A percentile compares a stretch with the other conserved stretches of the same genome.
Evolutionary conservation across 164 flowering plant genomes (phyloP).

Genomic region (Hamamelis virginiana): DNA sequence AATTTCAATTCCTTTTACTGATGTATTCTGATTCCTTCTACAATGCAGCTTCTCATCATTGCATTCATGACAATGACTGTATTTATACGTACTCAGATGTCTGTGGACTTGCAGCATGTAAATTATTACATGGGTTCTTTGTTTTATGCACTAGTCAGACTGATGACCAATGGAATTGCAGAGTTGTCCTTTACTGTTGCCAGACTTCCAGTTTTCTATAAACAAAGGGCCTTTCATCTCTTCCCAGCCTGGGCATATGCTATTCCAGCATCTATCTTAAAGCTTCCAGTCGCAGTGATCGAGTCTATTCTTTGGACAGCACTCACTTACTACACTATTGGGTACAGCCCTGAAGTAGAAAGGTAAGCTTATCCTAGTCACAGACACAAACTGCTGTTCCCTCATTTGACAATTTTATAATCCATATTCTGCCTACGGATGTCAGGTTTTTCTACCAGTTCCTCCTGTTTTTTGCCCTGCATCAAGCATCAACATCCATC

Average conservation of each 20-base stretch:
- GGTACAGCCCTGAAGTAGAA: conserved; percentile 46
- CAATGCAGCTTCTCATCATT: conserved; percentile 38
- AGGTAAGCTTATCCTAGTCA: conserved; percentile 26
- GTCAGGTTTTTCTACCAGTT: conserved; percentile 58
- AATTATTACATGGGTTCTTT: conserved; percentile 38
- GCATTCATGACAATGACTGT: conserved; percentile 53
- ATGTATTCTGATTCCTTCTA: background rate
- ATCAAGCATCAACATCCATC: conserved; percentile 45
- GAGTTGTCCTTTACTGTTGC: conserved; percentile 46
- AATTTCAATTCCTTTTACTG: background rate
- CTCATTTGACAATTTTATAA: background rate
- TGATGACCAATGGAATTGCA: conserved; percentile 49
- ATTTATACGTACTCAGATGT: conserved; percentile 43
- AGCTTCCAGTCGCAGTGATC: conserved; percentile 45
- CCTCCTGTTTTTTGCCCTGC: conserved; percentile 40
- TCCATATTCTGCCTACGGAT: background rate
- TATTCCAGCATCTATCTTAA: conserved; percentile 46
- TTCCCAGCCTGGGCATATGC: conserved; percentile 66
- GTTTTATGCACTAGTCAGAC: conserved; percentile 42
- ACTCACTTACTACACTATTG: conserved; percentile 54
- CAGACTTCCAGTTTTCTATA: conserved; percentile 54
- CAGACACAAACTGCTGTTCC: background rate
- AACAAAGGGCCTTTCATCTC: conserved; percentile 41
- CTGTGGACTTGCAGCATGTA: conserved; percentile 29
- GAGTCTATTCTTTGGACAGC: conserved; percentile 52